Evolutionary conservation across 306 rosid species (phyloP), one percentile per base, ranked within the genome.

Genomic region (Hippophae gyantsensis): DNA sequence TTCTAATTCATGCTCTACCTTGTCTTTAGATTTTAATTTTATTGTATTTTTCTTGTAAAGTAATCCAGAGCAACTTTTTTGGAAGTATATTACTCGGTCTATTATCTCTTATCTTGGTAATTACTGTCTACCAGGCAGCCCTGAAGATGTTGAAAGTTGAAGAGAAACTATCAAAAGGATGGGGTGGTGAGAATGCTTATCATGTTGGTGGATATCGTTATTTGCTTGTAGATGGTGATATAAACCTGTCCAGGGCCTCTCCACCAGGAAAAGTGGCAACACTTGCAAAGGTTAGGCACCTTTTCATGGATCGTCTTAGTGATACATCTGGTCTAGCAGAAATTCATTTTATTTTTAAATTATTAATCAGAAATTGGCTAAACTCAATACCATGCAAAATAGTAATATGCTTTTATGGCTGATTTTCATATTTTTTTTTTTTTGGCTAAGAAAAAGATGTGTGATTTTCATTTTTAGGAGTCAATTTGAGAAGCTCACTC

Each of bases 171-270:
- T 88, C 97, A 9, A 92, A 86, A 82, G 99, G 99, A 72, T 92
- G 99, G 99, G 94, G 81, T 43, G 99, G 99, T 69, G 99, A 92
- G 76, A 92, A 86, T 74, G 99, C 97, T 13, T 92, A 92, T 77
- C 99, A 92, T 70, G 99, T 92, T 44, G 41, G 81, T 44, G 97
- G 94, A 14, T 88, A 92, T 75, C 97, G 99, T 41, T 92, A 92
- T 84, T 75, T 92, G 74, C 78, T 92, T 43, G 81, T 81, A 70
- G 99, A 92, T 63, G 78, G 84, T 52, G 97, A 86, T 72, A 84
- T 86, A 77, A 79, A 76, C 55, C 70, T 80, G 72, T 88, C 99
- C 78, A 85, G 99, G 84, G 88, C 99, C 74, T 85, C 99, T 26
- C 99, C 99, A 42, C 78, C 90, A 54, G 84, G 89, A 63, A 92